Base-by-base conservation (phyloP, 495 filamentous ascomycete genomes). In the Talaromyces ruber region DNA sequence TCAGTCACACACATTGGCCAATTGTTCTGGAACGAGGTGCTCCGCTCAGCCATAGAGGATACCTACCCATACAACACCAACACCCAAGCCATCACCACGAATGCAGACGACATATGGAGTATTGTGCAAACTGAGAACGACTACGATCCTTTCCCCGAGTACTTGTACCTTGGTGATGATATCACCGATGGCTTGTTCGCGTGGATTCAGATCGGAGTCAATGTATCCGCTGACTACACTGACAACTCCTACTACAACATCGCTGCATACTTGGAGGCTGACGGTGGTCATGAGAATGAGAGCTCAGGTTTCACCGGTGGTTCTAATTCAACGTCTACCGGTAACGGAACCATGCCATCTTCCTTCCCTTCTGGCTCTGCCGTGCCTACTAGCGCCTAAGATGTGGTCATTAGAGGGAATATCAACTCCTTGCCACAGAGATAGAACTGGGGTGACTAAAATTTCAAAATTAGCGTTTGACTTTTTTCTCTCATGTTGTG, bases 11-110 rank as follows among this genome's bases (percentile, higher is more conserved):
- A 34, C 12, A 34, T 34, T 3, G 30, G 30, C 12, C 30, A 88
- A 69, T 64, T 88, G 14, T 89, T 85, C 80, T 89, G 81, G 71
- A 82, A 83, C 59, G 79, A 88, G 65, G 76, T 74, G 30, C 78
- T 87, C 21, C 79, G 83, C 63, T 69, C 64, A 11, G 77, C 76
- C 34, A 82, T 89, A 43, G 81, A 86, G 65, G 68, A 73, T n/a
- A 79, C 73, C 9, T 72, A 71, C 57, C 82, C 81, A 0, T 88
- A 88, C 66, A 79, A 58, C 60, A 75, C 71, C 54, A 88, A 88
- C 76, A 81, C 72, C 0, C 80, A 84, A 55, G 32, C 39, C 0
- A 63, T 83, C 37, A 84, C 79, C 1, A 64, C 70, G 28, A 88
- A 88, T 66, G 67, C 30, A 1, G 30, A 34, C 9, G 30, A 34